Base-by-base conservation (phyloP, 257 asterid species). In the Salvia rosmarinus region DNA sequence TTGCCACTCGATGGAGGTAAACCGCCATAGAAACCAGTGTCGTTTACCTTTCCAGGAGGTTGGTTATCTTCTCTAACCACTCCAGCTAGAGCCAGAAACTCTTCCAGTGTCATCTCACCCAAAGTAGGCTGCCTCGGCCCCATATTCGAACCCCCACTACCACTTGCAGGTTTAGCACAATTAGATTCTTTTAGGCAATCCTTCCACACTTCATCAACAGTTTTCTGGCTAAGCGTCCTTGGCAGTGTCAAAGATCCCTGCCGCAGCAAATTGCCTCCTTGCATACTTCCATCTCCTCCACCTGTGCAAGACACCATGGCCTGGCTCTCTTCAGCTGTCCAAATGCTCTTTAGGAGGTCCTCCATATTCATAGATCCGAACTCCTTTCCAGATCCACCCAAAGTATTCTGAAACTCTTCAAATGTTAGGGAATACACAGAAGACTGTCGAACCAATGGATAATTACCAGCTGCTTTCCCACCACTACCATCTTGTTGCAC, bases 301-400 rank as follows among this genome's bases (percentile, higher is more conserved):
- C 80, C 88, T 3, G 77, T 34, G 51, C 82, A 44, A 50, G 88
- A 75, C 21, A 76, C 62, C 67, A 23, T 28, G 20, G 77, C 84
- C 78, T 90, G 96, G 65, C 80, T 82, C 82, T 88, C 98, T 75
- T 92, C 98, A 35, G 91, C 95, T 13, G 93, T 82, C 97, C 97
- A 90, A 59, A 92, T 87, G 82, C 83, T 92, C 83, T 92, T 92
- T 32, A 92, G 40, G 7, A 92, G 90, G 23, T 92, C 98, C 82
- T 92, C 98, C 96, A 92, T 90, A 69, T 92, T 92, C 92, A 92
- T 87, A 5, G 97, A 90, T 25, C 98, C 98, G 30, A 88, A 88
- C 58, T 92, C 97, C 85, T 82, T 92, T 30, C 96, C 96, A 5
- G 84, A 60, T 39, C 89, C 96, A 72, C 96, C 88, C 84, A 84